Evolutionary conservation across 768 basidiomycete species (phyloP).

Genomic region (Rhizopogon rudus): DNA sequence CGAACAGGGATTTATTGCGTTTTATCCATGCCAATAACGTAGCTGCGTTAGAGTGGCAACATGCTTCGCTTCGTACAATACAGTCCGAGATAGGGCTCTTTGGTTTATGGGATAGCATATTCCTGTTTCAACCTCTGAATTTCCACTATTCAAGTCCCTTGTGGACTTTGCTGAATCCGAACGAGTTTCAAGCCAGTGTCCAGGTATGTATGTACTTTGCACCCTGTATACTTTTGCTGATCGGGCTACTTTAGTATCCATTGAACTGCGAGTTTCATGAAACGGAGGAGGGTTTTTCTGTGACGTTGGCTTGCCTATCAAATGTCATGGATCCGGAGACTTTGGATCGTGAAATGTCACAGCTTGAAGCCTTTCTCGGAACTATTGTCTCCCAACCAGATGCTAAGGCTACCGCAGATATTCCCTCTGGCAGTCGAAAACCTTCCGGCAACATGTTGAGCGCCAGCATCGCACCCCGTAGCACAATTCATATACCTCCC

Average conservation of each 20-base stretch:
- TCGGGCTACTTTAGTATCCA: conserved; percentile 30
- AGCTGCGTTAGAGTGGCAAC: conserved; percentile 38
- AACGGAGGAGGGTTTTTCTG: conserved; percentile 20
- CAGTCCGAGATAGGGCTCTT: conserved; percentile 28
- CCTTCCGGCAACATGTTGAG: background rate
- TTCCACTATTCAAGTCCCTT: conserved; percentile 1
- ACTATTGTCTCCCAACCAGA: conserved; percentile 17
- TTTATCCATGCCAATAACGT: conserved; percentile 34
- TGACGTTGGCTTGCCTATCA: conserved; percentile 32
- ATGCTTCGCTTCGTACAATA: conserved; percentile 38
- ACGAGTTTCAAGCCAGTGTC: conserved; percentile 12
- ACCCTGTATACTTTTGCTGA: background rate
- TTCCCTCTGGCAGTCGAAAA: background rate
- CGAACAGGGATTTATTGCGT: conserved; percentile 31
- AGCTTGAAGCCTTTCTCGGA: conserved; percentile 15
- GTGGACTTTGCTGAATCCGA: conserved; percentile 18
- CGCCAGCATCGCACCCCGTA: background rate
- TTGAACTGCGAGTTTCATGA: conserved; percentile 39
- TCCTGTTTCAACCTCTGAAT: conserved; percentile 36
- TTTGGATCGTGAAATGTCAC: conserved; percentile 13
- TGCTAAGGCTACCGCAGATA: conserved; percentile 3
- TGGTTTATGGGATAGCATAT: conserved; percentile 37
- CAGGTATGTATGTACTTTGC: conserved; percentile 25
- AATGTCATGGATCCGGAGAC: conserved; percentile 21
- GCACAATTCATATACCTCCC: conserved; percentile 4